Evolutionary conservation across 805 yeast species (phyloP).

Genomic region (Nakazawaea peltata): DNA sequence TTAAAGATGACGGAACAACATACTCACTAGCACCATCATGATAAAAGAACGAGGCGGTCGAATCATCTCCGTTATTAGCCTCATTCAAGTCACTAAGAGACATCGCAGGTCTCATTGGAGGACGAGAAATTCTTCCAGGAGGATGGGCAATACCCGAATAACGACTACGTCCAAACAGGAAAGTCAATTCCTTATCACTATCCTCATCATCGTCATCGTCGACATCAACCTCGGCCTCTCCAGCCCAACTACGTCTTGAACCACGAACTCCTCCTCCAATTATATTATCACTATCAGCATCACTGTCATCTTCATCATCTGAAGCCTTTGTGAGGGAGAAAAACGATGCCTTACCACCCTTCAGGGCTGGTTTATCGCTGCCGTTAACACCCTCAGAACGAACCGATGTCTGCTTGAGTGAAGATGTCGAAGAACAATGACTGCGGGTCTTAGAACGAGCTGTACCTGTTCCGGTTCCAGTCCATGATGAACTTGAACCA

Average conservation of each 20-base stretch:
- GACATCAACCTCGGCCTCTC: constrained; percentile 6
- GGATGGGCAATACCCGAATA: too few species aligned
- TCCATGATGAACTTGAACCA: too few species aligned
- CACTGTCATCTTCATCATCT: constrained; percentile 9
- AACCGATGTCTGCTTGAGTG: too few species aligned
- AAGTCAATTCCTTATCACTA: constrained; percentile 34
- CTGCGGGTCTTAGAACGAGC: too few species aligned
- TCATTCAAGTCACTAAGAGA: too few species aligned
- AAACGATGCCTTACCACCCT: neutral
- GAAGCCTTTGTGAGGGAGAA: constrained; percentile 7
- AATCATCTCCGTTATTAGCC: too few species aligned
- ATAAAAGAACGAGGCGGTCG: too few species aligned
- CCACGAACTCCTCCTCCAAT: too few species aligned
- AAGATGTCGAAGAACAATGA: too few species aligned
- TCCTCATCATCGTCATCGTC: constrained; percentile 26
- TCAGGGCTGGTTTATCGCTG: neutral
- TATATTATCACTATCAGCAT: constrained; percentile 12
- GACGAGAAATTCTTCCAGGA: constrained; percentile 28
- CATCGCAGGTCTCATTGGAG: constrained; percentile 36
- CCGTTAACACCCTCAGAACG: too few species aligned
- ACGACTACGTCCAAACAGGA: constrained; percentile 37
- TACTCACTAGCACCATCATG: too few species aligned
- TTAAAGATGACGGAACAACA: constrained; percentile 23
- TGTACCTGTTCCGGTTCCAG: too few species aligned
- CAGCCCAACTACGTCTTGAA: constrained; percentile 1